These are phyloP conservation scores for Amaranthus hypochondriacus DNA, from an alignment of 148 eudicot genomes.

Conservation along the genomic window DNA sequence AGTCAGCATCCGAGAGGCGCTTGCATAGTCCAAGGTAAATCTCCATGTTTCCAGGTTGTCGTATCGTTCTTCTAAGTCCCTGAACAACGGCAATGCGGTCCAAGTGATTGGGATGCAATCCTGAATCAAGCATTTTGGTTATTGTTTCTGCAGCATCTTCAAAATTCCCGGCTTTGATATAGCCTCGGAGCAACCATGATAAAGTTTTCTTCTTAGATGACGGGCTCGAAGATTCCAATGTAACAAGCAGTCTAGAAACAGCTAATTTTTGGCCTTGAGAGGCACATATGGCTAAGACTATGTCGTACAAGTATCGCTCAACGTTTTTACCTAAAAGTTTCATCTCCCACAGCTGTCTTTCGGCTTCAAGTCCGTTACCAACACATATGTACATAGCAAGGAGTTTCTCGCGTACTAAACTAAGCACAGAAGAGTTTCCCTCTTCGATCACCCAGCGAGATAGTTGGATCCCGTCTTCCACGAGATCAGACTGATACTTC, in stretches of 20 bases:
- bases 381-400: conserved; percentile 88
- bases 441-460: conserved; percentile 63
- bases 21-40: conserved; percentile 66
- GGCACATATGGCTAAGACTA: conserved; percentile 86
- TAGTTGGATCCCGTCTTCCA: conserved; percentile 54
- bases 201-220: conserved; percentile 57
- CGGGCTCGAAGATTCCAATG: conserved; percentile 57
- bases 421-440: conserved; percentile 47
- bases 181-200: conserved; percentile 81
- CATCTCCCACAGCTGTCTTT: conserved; percentile 78
- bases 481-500: conserved; percentile 53
- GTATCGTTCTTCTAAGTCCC: conserved; percentile 63
- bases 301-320: conserved; percentile 67
- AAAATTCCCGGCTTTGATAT: conserved; percentile 72
- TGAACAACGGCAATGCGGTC: conserved; percentile 75
- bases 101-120: conserved; percentile 55
- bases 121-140: conserved; percentile 63
- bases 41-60: conserved; percentile 46
- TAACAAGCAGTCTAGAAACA: conserved; percentile 58
- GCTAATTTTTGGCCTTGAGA: conserved; percentile 48
- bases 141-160: conserved; percentile 64
- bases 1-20: conserved; percentile 64
- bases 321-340: conserved; percentile 54
- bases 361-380: conserved; percentile 75
- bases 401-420: conserved; percentile 66